These are phyloP conservation scores for Keqinozyma sinolaborantium DNA, from an alignment of 1,139 yeast species.

Conservation along the genomic window DNA sequence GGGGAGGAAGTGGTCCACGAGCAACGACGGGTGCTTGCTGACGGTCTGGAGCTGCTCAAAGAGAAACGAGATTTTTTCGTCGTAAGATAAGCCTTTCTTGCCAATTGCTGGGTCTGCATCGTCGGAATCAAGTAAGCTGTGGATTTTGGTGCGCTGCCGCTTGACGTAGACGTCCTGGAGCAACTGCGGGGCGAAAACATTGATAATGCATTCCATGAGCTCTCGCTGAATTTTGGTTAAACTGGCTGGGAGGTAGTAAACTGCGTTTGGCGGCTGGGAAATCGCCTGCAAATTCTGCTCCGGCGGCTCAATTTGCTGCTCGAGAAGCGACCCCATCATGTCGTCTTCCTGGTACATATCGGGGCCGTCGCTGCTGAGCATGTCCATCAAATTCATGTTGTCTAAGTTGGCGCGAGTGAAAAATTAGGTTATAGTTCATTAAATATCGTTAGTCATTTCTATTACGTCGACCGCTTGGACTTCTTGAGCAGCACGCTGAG, in stretches of 20 bases:
- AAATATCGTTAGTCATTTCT: background rate
- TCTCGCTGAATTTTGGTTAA: slow-evolving; percentile 56
- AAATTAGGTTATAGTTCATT: too few species aligned
- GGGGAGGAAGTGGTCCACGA: slow-evolving; percentile 76
- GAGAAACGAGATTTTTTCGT: slow-evolving; percentile 25
- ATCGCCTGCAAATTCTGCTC: background rate
- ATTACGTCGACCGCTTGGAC: slow-evolving; percentile 19
- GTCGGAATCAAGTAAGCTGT: slow-evolving; percentile 28
- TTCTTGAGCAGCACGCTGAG: slow-evolving; percentile 36
- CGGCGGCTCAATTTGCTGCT: slow-evolving; percentile 3
- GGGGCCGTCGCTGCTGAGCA: slow-evolving; percentile 21
- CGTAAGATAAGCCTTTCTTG: slow-evolving; percentile 4
- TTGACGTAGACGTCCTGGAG: slow-evolving; percentile 21
- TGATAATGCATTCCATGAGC: slow-evolving; percentile 48
- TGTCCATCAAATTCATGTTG: slow-evolving; percentile 36
- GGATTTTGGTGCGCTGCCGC: slow-evolving; percentile 30
- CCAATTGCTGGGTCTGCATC: slow-evolving; percentile 8
- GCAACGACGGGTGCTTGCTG: slow-evolving; percentile 60
- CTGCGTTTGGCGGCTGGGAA: slow-evolving; percentile 16
- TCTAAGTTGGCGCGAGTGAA: too few species aligned
- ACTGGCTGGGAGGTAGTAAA: slow-evolving; percentile 53
- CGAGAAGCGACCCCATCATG: slow-evolving; percentile 7
- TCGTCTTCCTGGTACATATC: slow-evolving; percentile 9
- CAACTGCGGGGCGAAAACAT: slow-evolving; percentile 48
- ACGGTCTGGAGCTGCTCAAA: slow-evolving; percentile 49